Percentiles rank a stretch among this genome's conserved stretches.
Conservation (phyloP, 768 basidiomycete genomes). For the Porphyrellus cyaneotinctus region DNA sequence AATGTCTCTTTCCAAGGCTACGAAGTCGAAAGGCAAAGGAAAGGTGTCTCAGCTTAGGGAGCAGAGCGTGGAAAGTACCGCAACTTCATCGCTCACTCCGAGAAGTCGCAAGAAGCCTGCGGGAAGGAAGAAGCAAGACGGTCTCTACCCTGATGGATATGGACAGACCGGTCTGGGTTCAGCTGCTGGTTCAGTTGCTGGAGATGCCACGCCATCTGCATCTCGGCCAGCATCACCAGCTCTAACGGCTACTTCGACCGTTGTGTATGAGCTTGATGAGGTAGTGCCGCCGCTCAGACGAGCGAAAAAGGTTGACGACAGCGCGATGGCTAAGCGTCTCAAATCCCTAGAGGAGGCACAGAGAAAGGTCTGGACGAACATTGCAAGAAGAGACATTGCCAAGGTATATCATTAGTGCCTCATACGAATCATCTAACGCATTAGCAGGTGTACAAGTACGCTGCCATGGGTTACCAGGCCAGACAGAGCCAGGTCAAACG, state of each 20-base stretch:
- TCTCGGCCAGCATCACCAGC: constrained; percentile 72
- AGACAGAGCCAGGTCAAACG: constrained; percentile 70
- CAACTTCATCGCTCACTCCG: constrained; percentile 37
- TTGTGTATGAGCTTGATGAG: constrained; percentile 72
- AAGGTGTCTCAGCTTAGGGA: constrained; percentile 48
- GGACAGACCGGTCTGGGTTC: constrained; percentile 48
- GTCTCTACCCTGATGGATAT: constrained; percentile 48
- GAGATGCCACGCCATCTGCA: constrained; percentile 66
- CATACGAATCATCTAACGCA: constrained; percentile 2
- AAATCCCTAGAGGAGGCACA: constrained; percentile 80
- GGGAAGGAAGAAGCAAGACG: constrained; percentile 54
- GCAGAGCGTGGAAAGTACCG: constrained; percentile 53
- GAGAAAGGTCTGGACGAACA: constrained; percentile 86
- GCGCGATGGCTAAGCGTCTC: constrained; percentile 67
- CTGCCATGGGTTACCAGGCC: constrained; percentile 59
- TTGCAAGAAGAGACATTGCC: constrained; percentile 77
- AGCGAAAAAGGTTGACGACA: constrained; percentile 74
- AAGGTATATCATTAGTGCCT: constrained; percentile 46
- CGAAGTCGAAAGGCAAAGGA: constrained; percentile 48
- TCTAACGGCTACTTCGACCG: constrained; percentile 46
- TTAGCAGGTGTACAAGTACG: constrained; percentile 74
- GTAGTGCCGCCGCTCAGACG: constrained; percentile 64
- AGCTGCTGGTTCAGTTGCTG: constrained; percentile 46
- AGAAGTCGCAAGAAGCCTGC: constrained; percentile 56
- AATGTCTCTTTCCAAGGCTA: constrained; percentile 33